These are phyloP conservation scores for Diaporthe eres DNA, from an alignment of 2,329 filamentous ascomycete species.

Conservation along the genomic window DNA sequence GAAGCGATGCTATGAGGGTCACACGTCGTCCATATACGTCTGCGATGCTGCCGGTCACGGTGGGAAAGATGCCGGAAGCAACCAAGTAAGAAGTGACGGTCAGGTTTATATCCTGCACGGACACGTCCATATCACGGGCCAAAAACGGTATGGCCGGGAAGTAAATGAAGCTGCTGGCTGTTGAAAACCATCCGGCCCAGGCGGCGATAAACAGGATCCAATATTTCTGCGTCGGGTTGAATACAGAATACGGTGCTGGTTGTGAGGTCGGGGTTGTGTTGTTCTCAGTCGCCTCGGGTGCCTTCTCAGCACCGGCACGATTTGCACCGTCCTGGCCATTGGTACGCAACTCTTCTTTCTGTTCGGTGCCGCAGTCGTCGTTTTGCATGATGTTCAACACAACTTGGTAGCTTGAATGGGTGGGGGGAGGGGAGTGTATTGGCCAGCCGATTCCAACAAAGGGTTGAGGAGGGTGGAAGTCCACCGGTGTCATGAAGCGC, in stretches of 20 bases:
- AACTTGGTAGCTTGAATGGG: neutral
- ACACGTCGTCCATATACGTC: slow-evolving; percentile 40
- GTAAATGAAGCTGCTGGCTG: slow-evolving; percentile 33
- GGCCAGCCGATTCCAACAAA: neutral
- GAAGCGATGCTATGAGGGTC: slow-evolving; percentile 33
- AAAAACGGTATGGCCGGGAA: slow-evolving; percentile 16
- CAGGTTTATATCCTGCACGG: slow-evolving; percentile 40
- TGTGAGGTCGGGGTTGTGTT: neutral
- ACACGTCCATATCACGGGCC: slow-evolving; percentile 22
- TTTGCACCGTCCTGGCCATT: neutral
- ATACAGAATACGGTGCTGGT: slow-evolving; percentile 9
- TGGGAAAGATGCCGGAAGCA: slow-evolving; percentile 42
- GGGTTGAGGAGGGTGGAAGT: neutral
- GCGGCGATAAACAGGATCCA: slow-evolving; percentile 22
- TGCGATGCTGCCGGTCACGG: slow-evolving; percentile 40
- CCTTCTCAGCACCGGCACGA: neutral
- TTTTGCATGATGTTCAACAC: neutral
- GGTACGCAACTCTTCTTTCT: neutral
- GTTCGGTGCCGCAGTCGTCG: neutral
- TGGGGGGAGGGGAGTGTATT: neutral
- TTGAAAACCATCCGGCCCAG: slow-evolving; percentile 26
- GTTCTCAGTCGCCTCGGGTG: neutral
- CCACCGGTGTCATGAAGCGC: neutral
- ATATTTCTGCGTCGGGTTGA: neutral
- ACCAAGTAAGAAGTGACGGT: slow-evolving; percentile 38